Evolutionary conservation across 2,329 filamentous ascomycete species (phyloP), one percentile per base, ranked within the genome.

Genomic region (Apiospora koreana): DNA sequence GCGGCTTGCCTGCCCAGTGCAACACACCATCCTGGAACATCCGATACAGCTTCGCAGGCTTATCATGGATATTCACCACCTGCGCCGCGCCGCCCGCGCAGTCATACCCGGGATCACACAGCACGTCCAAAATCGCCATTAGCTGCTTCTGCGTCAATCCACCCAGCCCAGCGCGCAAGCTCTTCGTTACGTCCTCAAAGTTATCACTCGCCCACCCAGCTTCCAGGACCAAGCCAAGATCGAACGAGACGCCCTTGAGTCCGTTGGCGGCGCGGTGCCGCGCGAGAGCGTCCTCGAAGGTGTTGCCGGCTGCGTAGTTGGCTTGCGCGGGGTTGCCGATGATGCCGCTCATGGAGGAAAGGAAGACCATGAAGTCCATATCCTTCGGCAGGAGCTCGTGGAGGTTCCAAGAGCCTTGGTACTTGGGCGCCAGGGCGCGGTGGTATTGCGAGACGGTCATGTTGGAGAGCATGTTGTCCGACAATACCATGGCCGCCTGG

Each of bases 321-420:
- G 85, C 84, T 71, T 89, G 86, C 0, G 84, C 84, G 54, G 80
- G 81, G 75, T 86, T 85, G 1, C 86, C 87, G 23, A 88, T 84
- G 2, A 85, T 80, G 23, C 86, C 83, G 4, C 85, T 83, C 0
- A 84, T 82, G 2, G 86, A 86, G 0, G 87, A 88, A 14, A 87
- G 82, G 31, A 84, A 80, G 46, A 87, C 79, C 76, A 89, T 89
- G 71, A 70, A 88, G 76, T 87, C 85, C 1, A 87, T 79, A 0
- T 78, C 76, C 35, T 76, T 73, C n/a, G 77, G 71, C 1, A 87
- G 79, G 0, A 82, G 81, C 21, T 83, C 78, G 75, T 89, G 86
- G 64, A 88, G 81, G 75, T 89, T 89, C 83, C 84, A 86, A 1
- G 84, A 84, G 12, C 86, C 87, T 5, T 83, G 78, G 0, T 87